Evolutionary conservation across 306 rosid species (phyloP).

Genomic region (Luffa aegyptiaca): DNA sequence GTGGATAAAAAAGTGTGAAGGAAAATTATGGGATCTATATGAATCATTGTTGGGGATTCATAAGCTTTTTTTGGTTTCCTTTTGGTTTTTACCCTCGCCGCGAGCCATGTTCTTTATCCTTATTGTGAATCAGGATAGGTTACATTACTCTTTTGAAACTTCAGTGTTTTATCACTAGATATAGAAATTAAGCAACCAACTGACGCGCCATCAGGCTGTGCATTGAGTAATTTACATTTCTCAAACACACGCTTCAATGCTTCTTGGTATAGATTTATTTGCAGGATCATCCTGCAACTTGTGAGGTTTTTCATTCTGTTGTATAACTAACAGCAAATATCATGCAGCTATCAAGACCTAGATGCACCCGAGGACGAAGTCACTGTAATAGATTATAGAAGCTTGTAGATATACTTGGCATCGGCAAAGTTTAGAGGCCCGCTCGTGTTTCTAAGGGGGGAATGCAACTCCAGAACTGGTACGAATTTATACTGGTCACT

Average conservation of each 20-base stretch:
- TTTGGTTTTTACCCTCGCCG: neutral
- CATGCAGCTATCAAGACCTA: constrained; percentile 84
- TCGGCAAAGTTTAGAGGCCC: neutral
- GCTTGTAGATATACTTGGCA: constrained; percentile 45
- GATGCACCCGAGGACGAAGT: constrained; percentile 98
- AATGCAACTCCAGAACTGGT: constrained; percentile 4
- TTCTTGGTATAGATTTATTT: neutral
- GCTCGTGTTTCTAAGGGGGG: neutral
- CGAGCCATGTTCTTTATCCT: neutral
- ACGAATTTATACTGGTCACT: neutral
- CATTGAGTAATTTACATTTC: neutral
- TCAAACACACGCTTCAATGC: neutral
- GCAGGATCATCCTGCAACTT: neutral
- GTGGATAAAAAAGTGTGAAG: neutral
- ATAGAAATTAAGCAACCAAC: neutral
- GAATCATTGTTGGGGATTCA: neutral
- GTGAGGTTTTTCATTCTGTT: neutral
- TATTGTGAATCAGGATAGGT: neutral
- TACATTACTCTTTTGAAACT: neutral
- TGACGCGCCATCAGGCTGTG: neutral
- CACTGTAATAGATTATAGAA: constrained; percentile 94
- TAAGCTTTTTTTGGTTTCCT: neutral
- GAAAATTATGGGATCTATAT: neutral
- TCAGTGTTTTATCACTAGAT: neutral
- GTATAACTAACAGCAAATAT: neutral